Conservation (phyloP, 169 alveolate species). For the Neospora caninum region DNA sequence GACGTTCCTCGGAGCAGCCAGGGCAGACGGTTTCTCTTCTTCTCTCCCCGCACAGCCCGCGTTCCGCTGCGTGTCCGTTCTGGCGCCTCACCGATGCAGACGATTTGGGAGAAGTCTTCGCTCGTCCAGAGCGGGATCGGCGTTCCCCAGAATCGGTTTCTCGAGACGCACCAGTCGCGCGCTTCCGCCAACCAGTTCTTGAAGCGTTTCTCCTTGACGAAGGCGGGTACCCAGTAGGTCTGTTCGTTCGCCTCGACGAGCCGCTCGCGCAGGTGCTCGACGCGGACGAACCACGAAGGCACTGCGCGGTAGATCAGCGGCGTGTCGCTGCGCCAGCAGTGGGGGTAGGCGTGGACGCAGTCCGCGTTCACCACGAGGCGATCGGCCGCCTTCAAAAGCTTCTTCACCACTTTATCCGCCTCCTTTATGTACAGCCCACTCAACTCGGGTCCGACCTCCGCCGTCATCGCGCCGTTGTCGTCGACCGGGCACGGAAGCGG, state of each 20-base stretch:
- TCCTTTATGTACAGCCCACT: constrained; percentile 92
- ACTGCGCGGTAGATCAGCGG: constrained; percentile 98
- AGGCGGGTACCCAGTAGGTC: constrained; percentile 95
- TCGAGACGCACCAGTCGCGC: constrained; percentile 99
- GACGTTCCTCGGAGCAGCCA: too few relatives aligned
- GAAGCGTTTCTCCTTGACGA: constrained; percentile 96
- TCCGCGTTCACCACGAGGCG: constrained; percentile 85
- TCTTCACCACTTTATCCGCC: constrained; percentile 94
- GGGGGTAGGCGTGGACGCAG: constrained; percentile 95
- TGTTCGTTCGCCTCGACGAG: constrained; percentile 88
- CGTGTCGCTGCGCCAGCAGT: constrained; percentile 99
- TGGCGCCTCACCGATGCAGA: constrained; percentile 92
- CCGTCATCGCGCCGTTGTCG: constrained; percentile 54
- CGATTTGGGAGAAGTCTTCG: constrained; percentile 93
- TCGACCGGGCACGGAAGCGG: constrained; percentile 61
- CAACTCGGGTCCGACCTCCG: constrained; percentile 78
- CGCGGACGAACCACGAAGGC: constrained; percentile 98
- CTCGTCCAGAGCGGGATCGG: constrained; percentile 98
- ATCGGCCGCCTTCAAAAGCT: constrained; percentile 83
- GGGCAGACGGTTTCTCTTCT: too few relatives aligned
- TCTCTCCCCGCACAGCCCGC: too few relatives aligned
- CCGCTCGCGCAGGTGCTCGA: constrained; percentile 92
- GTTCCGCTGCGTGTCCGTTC: too few relatives aligned
- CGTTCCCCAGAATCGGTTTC: constrained; percentile 99
- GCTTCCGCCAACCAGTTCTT: constrained; percentile 99